These are phyloP conservation scores for Penicillium sp. DNA, from an alignment of 2,329 filamentous ascomycete species.

Conservation along the genomic window DNA sequence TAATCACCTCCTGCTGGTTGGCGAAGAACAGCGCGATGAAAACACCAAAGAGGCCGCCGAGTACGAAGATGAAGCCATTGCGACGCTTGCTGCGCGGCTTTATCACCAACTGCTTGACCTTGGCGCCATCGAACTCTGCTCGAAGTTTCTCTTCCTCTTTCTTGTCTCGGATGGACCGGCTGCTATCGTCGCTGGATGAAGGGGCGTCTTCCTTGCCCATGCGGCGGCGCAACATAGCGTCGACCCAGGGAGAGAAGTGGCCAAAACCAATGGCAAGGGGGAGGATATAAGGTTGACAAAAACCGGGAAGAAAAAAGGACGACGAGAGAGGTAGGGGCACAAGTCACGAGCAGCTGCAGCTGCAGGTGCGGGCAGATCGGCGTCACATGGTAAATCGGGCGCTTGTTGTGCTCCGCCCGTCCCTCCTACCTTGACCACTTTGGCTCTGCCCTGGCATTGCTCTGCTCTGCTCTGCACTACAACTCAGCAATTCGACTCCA, in stretches of 20 bases:
- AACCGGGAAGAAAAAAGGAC: constrained; percentile 9
- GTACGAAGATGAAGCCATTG: constrained; percentile 79
- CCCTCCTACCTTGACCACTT: constrained; percentile 8
- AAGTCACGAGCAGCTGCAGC: constrained; percentile 13
- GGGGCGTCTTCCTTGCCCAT: constrained; percentile 40
- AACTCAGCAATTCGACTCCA: constrained; percentile 11
- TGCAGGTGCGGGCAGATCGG: constrained; percentile 23
- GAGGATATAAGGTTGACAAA: background rate
- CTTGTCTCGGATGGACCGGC: constrained; percentile 11
- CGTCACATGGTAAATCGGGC: constrained; percentile 30
- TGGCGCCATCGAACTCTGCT: constrained; percentile 22
- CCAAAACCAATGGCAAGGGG: constrained; percentile 9
- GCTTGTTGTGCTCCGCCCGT: constrained; percentile 16
- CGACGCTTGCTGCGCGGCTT: constrained; percentile 67
- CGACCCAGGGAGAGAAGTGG: constrained; percentile 17
- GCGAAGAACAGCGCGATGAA: constrained; percentile 90
- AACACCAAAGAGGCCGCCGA: constrained; percentile 89
- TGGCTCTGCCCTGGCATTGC: background rate
- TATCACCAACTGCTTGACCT: constrained; percentile 36
- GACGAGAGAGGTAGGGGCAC: background rate
- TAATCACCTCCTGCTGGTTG: constrained; percentile 84
- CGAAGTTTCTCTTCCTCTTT: constrained; percentile 24
- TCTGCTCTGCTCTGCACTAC: background rate
- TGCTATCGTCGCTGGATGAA: constrained; percentile 22
- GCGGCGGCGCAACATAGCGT: constrained; percentile 47